Base-by-base conservation (phyloP, 2,329 filamentous ascomycete species). In the Scedosporium dehoogii region DNA sequence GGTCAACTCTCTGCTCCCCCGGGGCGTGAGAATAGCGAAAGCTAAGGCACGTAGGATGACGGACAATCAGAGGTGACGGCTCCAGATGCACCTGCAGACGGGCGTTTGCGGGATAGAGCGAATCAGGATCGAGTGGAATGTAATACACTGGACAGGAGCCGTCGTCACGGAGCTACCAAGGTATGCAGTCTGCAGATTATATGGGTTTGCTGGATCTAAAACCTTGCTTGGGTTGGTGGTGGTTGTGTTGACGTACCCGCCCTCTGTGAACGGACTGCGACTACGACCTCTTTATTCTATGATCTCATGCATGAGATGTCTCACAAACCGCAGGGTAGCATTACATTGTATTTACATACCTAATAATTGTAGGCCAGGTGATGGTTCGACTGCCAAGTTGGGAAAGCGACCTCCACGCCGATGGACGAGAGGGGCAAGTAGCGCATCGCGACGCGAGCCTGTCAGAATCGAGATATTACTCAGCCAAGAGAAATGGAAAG, bases 401-500 rank as follows among this genome's bases (percentile, higher is more conserved):
- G 59, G 59, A 55, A 61, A 44, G 46, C 23, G 29, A 25, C 46
- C 46, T 23, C 59, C 42, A 29, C 44, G 48, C 27, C 12, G 5
- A 41, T 48, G 9, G 42, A 25, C 48, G 42, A 41, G 55, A 61
- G 23, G 48, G 18, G 48, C 27, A 51, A 42, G 59, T 51, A 33
- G 38, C 18, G 51, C 29, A 42, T 18, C 59, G 12, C 48, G 18
- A 21, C 25, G 16, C 56, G 56, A 61, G 64, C 72, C 72, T 74
- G 68, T 74, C 67, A 73, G 68, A 69, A 68, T 67, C 55, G 59
- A 68, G 68, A 59, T 71, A 74, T 74, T 74, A 73, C 70, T 73
- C 59, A 63, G 53, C 60, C 21, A 41, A 29, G 29, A 33, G 16
- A 57, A 58, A 57, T 57, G 29, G 25, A 33, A 18, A n/a, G 41